phyloP scores from a whole-genome alignment of 2,329 filamentous ascomycete species.

The Apiospora koreana region DNA sequence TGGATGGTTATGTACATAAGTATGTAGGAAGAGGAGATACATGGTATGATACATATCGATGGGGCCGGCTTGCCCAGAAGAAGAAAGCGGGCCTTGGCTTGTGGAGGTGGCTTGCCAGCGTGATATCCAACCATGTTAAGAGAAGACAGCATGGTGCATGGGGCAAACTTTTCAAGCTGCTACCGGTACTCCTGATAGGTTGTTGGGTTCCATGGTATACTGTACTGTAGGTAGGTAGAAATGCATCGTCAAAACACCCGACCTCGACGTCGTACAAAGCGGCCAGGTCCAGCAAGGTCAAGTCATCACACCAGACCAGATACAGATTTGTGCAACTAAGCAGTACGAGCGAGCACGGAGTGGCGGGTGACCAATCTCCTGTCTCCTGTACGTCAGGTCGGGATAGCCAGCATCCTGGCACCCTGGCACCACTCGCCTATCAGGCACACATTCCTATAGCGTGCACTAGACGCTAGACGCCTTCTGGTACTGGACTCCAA shows the following conservation, averaged over 20 bases:
- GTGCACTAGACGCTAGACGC: not conserved
- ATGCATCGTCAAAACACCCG: not conserved
- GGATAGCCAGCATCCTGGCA: too few species aligned
- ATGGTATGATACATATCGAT: not conserved
- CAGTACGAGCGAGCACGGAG: not conserved
- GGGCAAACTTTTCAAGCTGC: not conserved
- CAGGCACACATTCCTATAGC: not conserved
- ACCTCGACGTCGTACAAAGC: not conserved
- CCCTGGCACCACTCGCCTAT: not conserved
- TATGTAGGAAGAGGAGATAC: not conserved
- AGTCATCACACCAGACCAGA: not conserved
- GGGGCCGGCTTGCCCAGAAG: not conserved
- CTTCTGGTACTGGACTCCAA: not conserved
- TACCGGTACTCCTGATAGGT: not conserved
- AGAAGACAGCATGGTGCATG: not conserved
- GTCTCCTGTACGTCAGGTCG: not conserved
- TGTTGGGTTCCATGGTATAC: not conserved
- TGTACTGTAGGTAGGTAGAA: too few species aligned
- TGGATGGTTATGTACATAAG: not conserved
- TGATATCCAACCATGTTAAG: not conserved
- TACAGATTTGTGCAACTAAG: not conserved
- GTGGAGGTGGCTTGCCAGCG: conserved; percentile 5
- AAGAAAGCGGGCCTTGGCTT: not conserved
- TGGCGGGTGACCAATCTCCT: not conserved
- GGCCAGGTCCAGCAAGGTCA: not conserved